phyloP scores from a whole-genome alignment of 495 filamentous ascomycete species.

The Rostrohypoxylon terebratum region DNA sequence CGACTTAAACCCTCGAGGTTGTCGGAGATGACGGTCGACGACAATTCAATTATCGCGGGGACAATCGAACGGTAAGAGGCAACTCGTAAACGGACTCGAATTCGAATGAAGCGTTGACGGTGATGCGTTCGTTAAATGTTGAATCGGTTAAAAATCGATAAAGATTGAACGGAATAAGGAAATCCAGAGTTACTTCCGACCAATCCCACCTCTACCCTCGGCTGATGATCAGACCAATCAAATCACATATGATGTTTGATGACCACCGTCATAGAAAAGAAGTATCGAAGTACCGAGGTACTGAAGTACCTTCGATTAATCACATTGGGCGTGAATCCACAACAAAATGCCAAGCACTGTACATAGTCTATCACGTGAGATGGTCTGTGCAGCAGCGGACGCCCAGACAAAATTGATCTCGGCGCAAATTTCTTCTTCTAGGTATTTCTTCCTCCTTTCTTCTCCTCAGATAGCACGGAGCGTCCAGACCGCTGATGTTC shows the following conservation, averaged over 20 bases:
- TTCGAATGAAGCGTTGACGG: constrained; percentile 3
- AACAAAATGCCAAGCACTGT: too few species aligned
- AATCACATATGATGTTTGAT: constrained; percentile 24
- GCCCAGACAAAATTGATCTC: constrained; percentile 30
- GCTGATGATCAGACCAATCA: constrained; percentile 36
- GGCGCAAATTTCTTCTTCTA: background rate
- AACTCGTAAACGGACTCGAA: background rate
- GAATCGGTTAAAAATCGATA: constrained; percentile 27
- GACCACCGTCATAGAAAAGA: constrained; percentile 30
- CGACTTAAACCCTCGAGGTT: constrained; percentile 2
- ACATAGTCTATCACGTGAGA: constrained; percentile 35
- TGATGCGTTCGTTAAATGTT: constrained; percentile 35
- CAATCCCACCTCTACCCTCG: constrained; percentile 43
- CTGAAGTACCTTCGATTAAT: too few species aligned
- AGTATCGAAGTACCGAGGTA: constrained; percentile 31
- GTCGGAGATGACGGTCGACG: background rate
- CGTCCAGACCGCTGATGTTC: constrained; percentile 53
- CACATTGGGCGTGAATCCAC: background rate
- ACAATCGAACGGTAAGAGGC: background rate
- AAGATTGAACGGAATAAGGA: constrained; percentile 38
- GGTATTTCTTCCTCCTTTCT: constrained; percentile 50
- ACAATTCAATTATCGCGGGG: background rate
- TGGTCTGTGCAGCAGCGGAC: constrained; percentile 36
- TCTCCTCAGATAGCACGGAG: constrained; percentile 64
- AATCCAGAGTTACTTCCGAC: constrained; percentile 26